Evolutionary conservation across 371 early-diverging fungal species (phyloP), one percentile per base, ranked within the genome.

Genomic region (Rhizomucor pusillus): DNA sequence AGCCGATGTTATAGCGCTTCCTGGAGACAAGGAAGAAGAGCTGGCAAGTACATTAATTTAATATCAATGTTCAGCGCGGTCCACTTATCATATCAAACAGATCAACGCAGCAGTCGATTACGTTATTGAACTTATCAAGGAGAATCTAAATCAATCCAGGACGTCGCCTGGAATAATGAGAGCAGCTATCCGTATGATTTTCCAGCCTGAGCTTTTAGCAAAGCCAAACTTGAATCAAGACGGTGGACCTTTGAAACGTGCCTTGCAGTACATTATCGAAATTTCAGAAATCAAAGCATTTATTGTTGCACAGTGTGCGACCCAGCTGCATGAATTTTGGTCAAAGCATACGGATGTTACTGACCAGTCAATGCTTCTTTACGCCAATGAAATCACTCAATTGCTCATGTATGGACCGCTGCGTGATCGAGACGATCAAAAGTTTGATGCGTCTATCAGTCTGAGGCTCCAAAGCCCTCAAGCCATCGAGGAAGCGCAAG

Each of bases 381-480:
- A 76, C 56, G 56, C 59, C 4, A 58, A 59, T 1, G 66, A 75
- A 44, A 60, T 86, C 9, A 59, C 69, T 1, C 45, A 56, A 11
- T 39, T 86, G 14, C 59, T 77, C 19, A 50, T 75, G 1, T 86
- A 71, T 67, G 86, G 86, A 0, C 86, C 86, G 7, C 29, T 72
- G 35, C 56, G 83, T 22, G 77, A 82, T 40, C 64, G 77, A 35
- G 80, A 79, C 3, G 82, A 82, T 50, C 79, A 79, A 58, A 79
- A 75, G 47, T 43, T 80, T 36, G 85, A 84, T 51, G 73, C 81
- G 1, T 66, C 73, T 1, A 62, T 80, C n/a, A 55, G 77, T 11
- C 51, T 67, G 6, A 81, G 79, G 43, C 40, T 81, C 12, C 66
- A 67, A 16, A 35, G 46, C 1, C 47, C 65, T 1, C 53, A 48